Conservation (phyloP, 2,329 filamentous ascomycete genomes). For the Cyphellophora attinorum region DNA sequence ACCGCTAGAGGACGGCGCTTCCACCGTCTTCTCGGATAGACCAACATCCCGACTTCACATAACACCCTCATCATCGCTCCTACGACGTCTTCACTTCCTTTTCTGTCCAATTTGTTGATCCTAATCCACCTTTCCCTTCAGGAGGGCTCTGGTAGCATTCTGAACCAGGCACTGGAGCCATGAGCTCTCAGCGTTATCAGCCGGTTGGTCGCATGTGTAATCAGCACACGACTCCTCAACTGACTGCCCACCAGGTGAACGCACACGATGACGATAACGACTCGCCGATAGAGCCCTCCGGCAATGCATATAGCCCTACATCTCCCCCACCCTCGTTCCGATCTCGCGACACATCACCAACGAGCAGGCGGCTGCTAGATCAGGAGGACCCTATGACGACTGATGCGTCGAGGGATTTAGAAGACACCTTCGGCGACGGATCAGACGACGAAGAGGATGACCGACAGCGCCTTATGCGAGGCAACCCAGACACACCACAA, state of each 20-base stretch:
- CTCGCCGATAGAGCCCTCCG: constrained; percentile 19
- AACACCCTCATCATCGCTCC: no score
- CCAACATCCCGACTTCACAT: no score
- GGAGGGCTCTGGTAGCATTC: no score
- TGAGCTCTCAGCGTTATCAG: constrained; percentile 41
- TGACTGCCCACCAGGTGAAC: constrained; percentile 26
- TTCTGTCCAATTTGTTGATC: no score
- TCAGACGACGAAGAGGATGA: constrained; percentile 69
- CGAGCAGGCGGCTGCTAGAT: constrained; percentile 43
- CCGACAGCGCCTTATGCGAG: constrained; percentile 74
- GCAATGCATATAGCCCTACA: constrained; percentile 23
- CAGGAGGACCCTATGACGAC: constrained; percentile 40
- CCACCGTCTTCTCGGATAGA: no score
- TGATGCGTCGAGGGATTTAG: constrained; percentile 69
- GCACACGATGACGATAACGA: constrained; percentile 31
- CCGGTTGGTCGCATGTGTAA: constrained; percentile 27
- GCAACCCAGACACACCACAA: constrained; percentile 34
- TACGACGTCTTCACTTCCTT: no score
- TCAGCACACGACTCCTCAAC: constrained; percentile 5
- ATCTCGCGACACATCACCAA: constrained; percentile 66
- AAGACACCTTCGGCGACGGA: constrained; percentile 83
- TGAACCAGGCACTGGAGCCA: no score
- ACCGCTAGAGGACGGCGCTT: no score
- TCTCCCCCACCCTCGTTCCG: constrained; percentile 68
- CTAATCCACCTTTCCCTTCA: no score